Conservation (phyloP, 176 grass and related monocot genomes). For the Oryza rufipogon region DNA sequence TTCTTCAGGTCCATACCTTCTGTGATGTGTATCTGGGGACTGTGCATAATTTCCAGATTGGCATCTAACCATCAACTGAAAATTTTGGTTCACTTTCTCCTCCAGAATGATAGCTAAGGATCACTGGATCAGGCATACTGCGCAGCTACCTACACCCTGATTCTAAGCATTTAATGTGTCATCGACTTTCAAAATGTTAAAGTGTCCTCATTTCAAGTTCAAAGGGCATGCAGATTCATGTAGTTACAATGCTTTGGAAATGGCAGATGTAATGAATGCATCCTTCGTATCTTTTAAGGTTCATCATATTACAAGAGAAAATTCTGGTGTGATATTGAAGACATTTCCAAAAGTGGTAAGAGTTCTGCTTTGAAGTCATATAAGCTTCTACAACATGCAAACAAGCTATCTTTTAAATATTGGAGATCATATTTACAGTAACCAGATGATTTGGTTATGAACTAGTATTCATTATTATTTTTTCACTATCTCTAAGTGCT, state of each 20-base stretch:
- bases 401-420: constrained; percentile 22
- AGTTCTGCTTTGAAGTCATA: constrained; percentile 6
- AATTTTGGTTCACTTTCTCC: background rate
- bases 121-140: constrained; percentile 1
- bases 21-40: background rate
- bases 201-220: constrained; percentile 7
- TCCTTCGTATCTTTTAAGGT: background rate
- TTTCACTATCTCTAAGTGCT: constrained; percentile 12
- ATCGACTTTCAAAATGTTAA: constrained; percentile 12
- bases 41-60: constrained; percentile 30
- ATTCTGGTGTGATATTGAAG: constrained; percentile 14
- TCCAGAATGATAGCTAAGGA: constrained; percentile 7
- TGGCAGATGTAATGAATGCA: background rate
- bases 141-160: background rate
- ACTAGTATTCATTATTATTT: background rate
- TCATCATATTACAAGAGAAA: background rate
- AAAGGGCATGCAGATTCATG: background rate
- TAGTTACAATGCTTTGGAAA: background rate
- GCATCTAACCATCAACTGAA: background rate
- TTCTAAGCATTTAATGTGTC: background rate
- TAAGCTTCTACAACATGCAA: constrained; percentile 33
- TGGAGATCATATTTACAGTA: background rate
- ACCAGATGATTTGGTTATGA: background rate
- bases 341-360: constrained; percentile 36
- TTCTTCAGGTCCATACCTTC: constrained; percentile 25